Evolutionary conservation across 78 protist genomes (phyloP).

Genomic region (Dictyostelium firmibasis): DNA sequence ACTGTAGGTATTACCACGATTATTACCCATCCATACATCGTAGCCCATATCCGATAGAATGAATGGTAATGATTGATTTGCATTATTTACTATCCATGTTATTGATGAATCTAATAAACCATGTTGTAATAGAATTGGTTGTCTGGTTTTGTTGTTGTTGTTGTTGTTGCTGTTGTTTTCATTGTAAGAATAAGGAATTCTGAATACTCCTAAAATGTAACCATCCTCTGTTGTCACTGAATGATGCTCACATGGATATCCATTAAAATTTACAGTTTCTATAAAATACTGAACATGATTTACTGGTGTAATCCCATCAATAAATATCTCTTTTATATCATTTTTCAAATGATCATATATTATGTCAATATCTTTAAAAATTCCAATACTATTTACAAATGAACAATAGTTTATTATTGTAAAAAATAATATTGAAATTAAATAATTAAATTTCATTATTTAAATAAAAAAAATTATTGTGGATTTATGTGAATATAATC

Average conservation of each 20-base stretch:
- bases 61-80: slow-evolving; percentile 47
- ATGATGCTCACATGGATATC: slow-evolving; percentile 77
- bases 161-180: too few species aligned
- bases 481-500: background rate
- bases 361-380: background rate
- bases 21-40: slow-evolving; percentile 90
- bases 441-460: background rate
- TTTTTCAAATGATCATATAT: background rate
- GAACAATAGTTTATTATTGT: background rate
- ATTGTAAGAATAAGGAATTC: slow-evolving; percentile 46
- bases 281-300: background rate
- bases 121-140: slow-evolving; percentile 74
- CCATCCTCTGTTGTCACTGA: slow-evolving; percentile 77
- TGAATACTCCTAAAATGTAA: slow-evolving; percentile 20
- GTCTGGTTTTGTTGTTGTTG: background rate
- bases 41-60: slow-evolving; percentile 82
- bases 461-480: background rate
- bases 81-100: slow-evolving; percentile 65
- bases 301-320: background rate
- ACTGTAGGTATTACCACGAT: slow-evolving; percentile 80
- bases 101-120: slow-evolving; percentile 76
- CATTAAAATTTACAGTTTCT: background rate
- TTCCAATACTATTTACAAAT: background rate
- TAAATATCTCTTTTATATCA: background rate
- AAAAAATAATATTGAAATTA: background rate